A percentile compares a stretch with the other conserved stretches of the same genome.
These are phyloP conservation scores for Hymenoscyphus linearis DNA, from an alignment of 2,329 filamentous ascomycete genomes.

Conservation along the genomic window DNA sequence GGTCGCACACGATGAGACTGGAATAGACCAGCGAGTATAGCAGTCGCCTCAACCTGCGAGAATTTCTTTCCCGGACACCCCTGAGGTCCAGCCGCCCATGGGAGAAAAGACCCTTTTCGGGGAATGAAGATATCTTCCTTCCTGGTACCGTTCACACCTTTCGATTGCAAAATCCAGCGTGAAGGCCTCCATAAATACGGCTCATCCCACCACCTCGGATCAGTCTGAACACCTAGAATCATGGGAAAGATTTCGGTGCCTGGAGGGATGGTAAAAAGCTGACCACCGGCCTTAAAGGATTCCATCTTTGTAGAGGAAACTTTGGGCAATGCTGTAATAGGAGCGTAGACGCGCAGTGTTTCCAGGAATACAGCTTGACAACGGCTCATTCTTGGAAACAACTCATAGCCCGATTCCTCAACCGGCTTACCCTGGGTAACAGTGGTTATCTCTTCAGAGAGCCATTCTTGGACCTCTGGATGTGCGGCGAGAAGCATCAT, in stretches of 20 bases:
- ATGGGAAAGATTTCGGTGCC: background rate
- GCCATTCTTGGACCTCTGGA: slow-evolving; percentile 52
- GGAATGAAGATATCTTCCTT: slow-evolving; percentile 1
- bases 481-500: slow-evolving; percentile 61
- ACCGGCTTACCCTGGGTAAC: background rate
- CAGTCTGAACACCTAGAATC: background rate
- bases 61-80: slow-evolving; percentile 19
- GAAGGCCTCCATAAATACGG: background rate
- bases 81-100: slow-evolving; percentile 15
- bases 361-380: slow-evolving; percentile 26
- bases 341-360: slow-evolving; percentile 47
- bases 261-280: background rate
- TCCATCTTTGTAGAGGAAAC: slow-evolving; percentile 21
- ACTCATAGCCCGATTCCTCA: background rate
- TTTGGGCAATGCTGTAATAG: slow-evolving; percentile 51
- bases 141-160: slow-evolving; percentile 1
- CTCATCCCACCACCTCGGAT: background rate
- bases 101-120: slow-evolving; percentile 8
- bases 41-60: slow-evolving; percentile 15
- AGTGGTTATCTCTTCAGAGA: slow-evolving; percentile 57
- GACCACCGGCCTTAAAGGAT: slow-evolving; percentile 4
- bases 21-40: slow-evolving; percentile 9
- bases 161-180: slow-evolving; percentile 2
- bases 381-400: slow-evolving; percentile 1
- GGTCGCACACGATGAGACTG: background rate